Base-by-base conservation (phyloP, 2,329 filamentous ascomycete genomes). In the Fusarium protoensiforme region DNA sequence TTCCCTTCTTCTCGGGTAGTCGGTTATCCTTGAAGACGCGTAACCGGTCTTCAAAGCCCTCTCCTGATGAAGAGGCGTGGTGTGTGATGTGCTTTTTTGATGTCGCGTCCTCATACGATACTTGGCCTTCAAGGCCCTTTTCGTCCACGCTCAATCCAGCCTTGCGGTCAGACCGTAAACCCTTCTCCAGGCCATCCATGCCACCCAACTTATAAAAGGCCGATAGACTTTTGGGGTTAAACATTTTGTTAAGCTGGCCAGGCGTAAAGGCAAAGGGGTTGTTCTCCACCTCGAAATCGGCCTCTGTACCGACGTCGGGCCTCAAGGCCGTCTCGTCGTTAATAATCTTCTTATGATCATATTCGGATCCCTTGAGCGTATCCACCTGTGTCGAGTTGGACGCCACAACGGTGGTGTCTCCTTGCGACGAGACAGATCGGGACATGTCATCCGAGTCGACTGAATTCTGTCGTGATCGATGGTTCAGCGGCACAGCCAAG, bases 211-310 rank as follows among this genome's bases (percentile, higher is more conserved):
- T 92, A 78, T 92, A 93, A 75, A 96, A 97, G 1, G 95, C 95
- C 14, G 92, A 86, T 66, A 97, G 83, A 69, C 91, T 97, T 85
- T 98, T 98, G 5, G 95, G 95, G 79, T 97, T 96, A 70, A 96
- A 90, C 84, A 98, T 89, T 82, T 97, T 98, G 77, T 91, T 92
- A 71, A 98, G 86, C 78, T 97, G 92, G 16, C 95, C 95, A 4
- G 93, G 93, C 2, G 91, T 90, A 80, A 94, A 98, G 18, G 94
- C 95, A 78, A 98, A 98, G 0, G 92, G 92, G 80, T 96, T 97
- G 80, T 94, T 87, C 7, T 92, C 87, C 13, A 96, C 91, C 16
- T 89, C 77, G 76, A 97, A 98, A 71, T 96, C 93, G 20, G 84
- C 86, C 80, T 95, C 93, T 61, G 91, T 93, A 8, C 93, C 93